Evolutionary conservation across 495 filamentous ascomycete genomes (phyloP).

Genomic region (Physcia stellaris): DNA sequence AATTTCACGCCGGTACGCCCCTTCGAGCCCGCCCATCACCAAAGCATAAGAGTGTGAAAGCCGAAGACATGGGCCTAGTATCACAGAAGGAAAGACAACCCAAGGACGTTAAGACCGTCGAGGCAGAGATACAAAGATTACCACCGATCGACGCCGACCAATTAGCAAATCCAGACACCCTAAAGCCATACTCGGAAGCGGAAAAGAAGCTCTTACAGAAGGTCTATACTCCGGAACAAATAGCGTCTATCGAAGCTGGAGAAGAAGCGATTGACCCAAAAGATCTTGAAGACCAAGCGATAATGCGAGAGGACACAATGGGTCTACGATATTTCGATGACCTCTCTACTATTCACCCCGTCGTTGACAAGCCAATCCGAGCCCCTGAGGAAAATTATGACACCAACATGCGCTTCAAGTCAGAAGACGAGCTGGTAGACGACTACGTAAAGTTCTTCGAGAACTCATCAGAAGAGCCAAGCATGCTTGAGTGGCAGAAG

Average conservation of each 20-base stretch:
- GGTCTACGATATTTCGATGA: slow-evolving; percentile 72
- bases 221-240: slow-evolving; percentile 66
- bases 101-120: slow-evolving; percentile 18
- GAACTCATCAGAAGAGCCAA: slow-evolving; percentile 33
- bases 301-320: slow-evolving; percentile 56
- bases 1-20: slow-evolving; percentile 6
- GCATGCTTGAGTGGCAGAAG: slow-evolving; percentile 28
- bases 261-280: slow-evolving; percentile 67
- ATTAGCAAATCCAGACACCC: no score
- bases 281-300: slow-evolving; percentile 62
- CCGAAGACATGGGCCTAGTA: slow-evolving; percentile 17
- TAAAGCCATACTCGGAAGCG: slow-evolving; percentile 50
- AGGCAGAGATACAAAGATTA: no score
- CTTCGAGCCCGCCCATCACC: slow-evolving; percentile 5
- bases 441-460: slow-evolving; percentile 45
- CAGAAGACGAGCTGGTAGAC: slow-evolving; percentile 36
- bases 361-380: slow-evolving; percentile 53
- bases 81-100: slow-evolving; percentile 18
- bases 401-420: slow-evolving; percentile 48
- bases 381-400: slow-evolving; percentile 41
- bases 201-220: slow-evolving; percentile 49
- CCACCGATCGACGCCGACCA: no score
- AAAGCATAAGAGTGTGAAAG: slow-evolving; percentile 6
- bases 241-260: slow-evolving; percentile 73
- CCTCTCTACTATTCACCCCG: slow-evolving; percentile 59